These are phyloP conservation scores for Mrakia hoshinonis DNA, from an alignment of 768 basidiomycete species.

Conservation along the genomic window DNA sequence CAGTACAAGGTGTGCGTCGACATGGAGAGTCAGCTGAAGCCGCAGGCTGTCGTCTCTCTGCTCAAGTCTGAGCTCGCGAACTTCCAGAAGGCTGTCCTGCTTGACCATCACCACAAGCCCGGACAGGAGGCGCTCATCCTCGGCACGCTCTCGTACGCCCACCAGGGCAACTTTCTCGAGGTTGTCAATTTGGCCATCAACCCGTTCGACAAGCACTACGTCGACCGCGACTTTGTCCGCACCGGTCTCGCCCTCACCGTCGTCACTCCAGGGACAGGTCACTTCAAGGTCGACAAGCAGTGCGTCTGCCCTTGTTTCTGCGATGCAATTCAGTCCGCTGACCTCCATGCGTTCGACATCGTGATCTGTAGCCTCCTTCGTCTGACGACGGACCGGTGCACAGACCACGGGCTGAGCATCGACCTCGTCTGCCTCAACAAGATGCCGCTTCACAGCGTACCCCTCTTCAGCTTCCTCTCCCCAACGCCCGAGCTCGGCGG, in stretches of 20 bases:
- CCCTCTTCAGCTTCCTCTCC: conserved; percentile 80
- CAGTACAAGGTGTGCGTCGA: conserved; percentile 86
- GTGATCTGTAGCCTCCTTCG: conserved; percentile 72
- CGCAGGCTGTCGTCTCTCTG: conserved; percentile 74
- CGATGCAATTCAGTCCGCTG: too few species aligned
- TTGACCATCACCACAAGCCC: conserved; percentile 77
- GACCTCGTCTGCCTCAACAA: conserved; percentile 84
- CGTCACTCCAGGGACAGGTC: conserved; percentile 87
- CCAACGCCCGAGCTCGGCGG: conserved; percentile 42
- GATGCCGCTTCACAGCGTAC: conserved; percentile 83
- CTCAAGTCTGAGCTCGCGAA: conserved; percentile 71
- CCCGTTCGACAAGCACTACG: conserved; percentile 83
- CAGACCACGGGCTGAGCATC: conserved; percentile 84
- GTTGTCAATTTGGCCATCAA: conserved; percentile 86
- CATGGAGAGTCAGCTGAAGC: conserved; percentile 75
- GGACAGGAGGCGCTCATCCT: conserved; percentile 37
- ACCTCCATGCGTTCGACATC: too few species aligned
- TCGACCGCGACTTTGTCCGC: conserved; percentile 83
- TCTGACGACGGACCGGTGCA: conserved; percentile 82
- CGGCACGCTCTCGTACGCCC: conserved; percentile 47
- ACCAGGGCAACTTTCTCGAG: conserved; percentile 91
- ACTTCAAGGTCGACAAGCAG: conserved; percentile 80
- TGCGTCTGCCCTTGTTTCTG: neutral
- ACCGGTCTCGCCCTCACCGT: conserved; percentile 77
- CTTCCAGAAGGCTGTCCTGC: conserved; percentile 80